A percentile compares a stretch with the other conserved stretches of the same genome.
These are phyloP conservation scores for Nemania sp. DNA, from an alignment of 2,329 filamentous ascomycete species.

Conservation along the genomic window DNA sequence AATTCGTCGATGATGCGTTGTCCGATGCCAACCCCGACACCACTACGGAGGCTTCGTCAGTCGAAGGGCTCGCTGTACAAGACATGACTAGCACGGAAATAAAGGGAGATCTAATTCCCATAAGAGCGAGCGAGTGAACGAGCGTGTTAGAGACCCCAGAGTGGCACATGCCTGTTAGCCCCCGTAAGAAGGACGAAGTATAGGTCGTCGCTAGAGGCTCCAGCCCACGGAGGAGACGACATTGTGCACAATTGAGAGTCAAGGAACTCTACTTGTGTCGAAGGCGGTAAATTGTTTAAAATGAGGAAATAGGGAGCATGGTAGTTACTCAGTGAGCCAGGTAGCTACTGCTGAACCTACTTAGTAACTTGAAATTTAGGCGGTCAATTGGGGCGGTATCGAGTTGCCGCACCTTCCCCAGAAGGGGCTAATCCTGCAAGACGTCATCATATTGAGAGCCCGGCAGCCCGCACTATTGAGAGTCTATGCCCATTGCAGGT, in stretches of 20 bases:
- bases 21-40: constrained; percentile 82
- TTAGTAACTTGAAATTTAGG: constrained; percentile 20
- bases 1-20: constrained; percentile 90
- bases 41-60: constrained; percentile 55
- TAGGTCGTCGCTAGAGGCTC: constrained; percentile 38
- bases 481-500: too few species aligned
- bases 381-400: constrained; percentile 31
- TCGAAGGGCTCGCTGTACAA: not conserved
- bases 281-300: not conserved
- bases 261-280: not conserved
- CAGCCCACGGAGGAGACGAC: constrained; percentile 39
- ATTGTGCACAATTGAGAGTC: constrained; percentile 20
- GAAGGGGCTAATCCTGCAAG: too few species aligned
- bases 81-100: not conserved
- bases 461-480: too few species aligned
- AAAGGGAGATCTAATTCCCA: too few species aligned
- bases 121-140: too few species aligned
- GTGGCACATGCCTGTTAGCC: constrained; percentile 39
- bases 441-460: too few species aligned
- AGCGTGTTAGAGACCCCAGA: not conserved
- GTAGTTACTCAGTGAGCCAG: too few species aligned
- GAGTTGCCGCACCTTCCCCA: too few species aligned
- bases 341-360: too few species aligned
- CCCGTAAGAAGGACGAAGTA: constrained; percentile 40
- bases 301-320: not conserved